Evolutionary conservation across 2,329 filamentous ascomycete species (phyloP), one percentile per base, ranked within the genome.

Genomic region (Fonsecaea multimorphosa): DNA sequence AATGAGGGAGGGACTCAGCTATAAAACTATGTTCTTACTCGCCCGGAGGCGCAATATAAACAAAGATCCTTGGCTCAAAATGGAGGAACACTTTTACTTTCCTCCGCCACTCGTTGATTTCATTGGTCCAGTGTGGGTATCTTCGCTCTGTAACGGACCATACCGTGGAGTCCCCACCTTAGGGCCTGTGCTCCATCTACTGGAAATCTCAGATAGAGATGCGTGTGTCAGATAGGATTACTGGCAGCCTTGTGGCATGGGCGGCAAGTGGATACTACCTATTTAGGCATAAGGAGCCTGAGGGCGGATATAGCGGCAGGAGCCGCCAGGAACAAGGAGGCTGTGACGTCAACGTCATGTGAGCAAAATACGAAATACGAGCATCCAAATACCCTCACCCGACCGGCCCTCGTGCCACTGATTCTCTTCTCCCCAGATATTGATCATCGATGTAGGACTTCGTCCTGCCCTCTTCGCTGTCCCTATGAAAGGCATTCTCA

Each of bases 1-100:
- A 51, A 52, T 1, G 58, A 65, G 6, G 63, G 63, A 22, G 63
- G 63, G 8, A 58, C 58, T 51, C 57, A 65, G 31, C 34, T 61
- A 40, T 65, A 38, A 65, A n/a, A 1, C 44, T 27, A 7, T 49
- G 19, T 2, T 19, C 19, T 24, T 2, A 14, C 9, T 46, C 44
- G 19, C 44, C 6, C 11, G 24, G 7, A 24, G 22, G 24, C 24
- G 6, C 44, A 11, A 49, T 49, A 49, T 49, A 49, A 24, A 5
- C 22, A 22, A 24, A 27, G 22, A 49, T 22, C 19, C 8, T 12
- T 24, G 5, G 9, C 2, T 49, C 44, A 11, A 40, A 49, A 19
- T 24, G 5, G n/a, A 9, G 16, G n/a, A 8, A 11, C 7, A 19
- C 38, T 11, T 1, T 19, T 19, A 7, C 16, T 44, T 19, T 44